A percentile compares a stretch with the other conserved stretches of the same genome.
Evolutionary conservation across 805 yeast genomes (phyloP).

Genomic region (Starmera caribaea): DNA sequence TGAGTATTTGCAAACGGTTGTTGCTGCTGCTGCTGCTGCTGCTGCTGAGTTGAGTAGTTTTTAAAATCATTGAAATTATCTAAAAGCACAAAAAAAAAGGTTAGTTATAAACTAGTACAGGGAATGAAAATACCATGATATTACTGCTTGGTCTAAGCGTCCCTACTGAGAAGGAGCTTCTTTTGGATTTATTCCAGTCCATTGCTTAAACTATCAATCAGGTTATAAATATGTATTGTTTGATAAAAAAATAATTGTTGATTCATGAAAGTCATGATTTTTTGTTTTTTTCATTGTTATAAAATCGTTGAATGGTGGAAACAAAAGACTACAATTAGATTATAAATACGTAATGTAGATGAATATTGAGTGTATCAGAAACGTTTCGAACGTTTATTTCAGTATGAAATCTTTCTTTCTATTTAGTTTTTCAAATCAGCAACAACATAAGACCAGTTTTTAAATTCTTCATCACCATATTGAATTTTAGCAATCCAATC

Average conservation of each 20-base stretch:
- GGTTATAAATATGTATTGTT: too few species aligned
- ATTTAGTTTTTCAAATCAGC: constrained; percentile 17
- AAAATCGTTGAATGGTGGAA: too few species aligned
- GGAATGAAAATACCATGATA: not conserved
- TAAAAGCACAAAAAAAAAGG: not conserved
- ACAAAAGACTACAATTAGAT: too few species aligned
- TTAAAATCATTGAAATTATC: constrained; percentile 7
- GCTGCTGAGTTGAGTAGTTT: constrained; percentile 6
- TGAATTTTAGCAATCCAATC: constrained; percentile 85
- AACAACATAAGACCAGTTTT: constrained; percentile 36
- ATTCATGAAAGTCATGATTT: too few species aligned
- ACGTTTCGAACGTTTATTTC: too few species aligned
- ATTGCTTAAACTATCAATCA: constrained; percentile 1
- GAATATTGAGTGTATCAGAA: too few species aligned
- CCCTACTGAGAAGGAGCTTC: constrained; percentile 20
- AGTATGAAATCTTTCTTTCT: not conserved
- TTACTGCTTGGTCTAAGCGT: constrained; percentile 8
- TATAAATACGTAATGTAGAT: too few species aligned
- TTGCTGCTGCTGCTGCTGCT: constrained; percentile 3
- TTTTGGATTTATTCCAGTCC: constrained; percentile 18
- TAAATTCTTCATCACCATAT: constrained; percentile 73
- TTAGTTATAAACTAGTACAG: not conserved
- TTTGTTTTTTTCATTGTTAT: too few species aligned
- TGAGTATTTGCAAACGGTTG: constrained; percentile 2
- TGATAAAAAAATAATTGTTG: too few species aligned